Conservation (phyloP, 441 rosid genomes). For the Syzygium malaccense region DNA sequence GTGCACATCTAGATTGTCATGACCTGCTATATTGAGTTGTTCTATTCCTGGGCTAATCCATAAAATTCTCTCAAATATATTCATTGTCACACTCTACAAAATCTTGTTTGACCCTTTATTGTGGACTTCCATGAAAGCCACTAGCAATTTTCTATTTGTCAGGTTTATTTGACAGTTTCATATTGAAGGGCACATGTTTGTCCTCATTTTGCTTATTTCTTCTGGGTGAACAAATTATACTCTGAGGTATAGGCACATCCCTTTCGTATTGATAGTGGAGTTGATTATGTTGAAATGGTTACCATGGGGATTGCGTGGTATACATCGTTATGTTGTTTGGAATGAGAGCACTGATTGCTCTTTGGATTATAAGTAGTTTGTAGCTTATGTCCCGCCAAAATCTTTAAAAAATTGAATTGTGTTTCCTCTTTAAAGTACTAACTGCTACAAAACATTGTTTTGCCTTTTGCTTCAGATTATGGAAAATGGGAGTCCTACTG, state of each 20-base stretch:
- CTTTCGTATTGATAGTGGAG: not conserved
- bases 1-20: not conserved
- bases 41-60: not conserved
- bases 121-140: not conserved
- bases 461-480: constrained; percentile 44
- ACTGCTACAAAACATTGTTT: not conserved
- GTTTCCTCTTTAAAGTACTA: not conserved
- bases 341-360: not conserved
- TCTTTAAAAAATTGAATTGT: not conserved
- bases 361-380: not conserved
- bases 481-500: constrained; percentile 80
- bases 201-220: not conserved
- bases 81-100: not conserved
- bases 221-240: not conserved
- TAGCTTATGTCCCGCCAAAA: not conserved
- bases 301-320: not conserved
- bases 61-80: not conserved
- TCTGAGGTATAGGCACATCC: not conserved
- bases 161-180: not conserved
- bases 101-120: not conserved
- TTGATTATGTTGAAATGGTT: not conserved
- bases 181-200: not conserved
- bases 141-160: not conserved
- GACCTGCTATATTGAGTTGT: not conserved
- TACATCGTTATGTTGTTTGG: not conserved